phyloP scores from a whole-genome alignment of 2,329 filamentous ascomycete species.

The Beauveria brongniartii region DNA sequence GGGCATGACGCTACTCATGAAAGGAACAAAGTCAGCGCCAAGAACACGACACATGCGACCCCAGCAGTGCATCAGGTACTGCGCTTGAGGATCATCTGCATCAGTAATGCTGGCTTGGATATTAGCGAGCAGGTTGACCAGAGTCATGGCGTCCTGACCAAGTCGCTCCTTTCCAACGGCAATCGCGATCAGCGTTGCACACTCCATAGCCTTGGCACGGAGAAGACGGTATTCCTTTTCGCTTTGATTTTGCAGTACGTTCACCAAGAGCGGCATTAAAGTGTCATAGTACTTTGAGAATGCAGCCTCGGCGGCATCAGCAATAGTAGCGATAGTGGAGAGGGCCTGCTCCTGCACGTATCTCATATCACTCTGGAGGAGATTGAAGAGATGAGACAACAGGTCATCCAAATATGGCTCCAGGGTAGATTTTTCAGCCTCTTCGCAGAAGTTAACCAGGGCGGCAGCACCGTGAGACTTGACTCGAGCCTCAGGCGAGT shows the following conservation, averaged over 20 bases:
- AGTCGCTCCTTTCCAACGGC: constrained; percentile 92
- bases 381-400: constrained; percentile 73
- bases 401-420: constrained; percentile 91
- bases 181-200: constrained; percentile 88
- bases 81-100: constrained; percentile 87
- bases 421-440: constrained; percentile 84
- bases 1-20: constrained; percentile 88
- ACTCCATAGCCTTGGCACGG: constrained; percentile 97
- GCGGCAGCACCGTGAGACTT: constrained; percentile 97
- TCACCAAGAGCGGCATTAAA: constrained; percentile 90
- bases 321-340: constrained; percentile 96
- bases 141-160: constrained; percentile 73
- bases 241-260: constrained; percentile 79
- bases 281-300: constrained; percentile 95
- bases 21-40: constrained; percentile 83
- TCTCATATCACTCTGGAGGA: constrained; percentile 85
- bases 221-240: constrained; percentile 89
- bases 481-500: constrained; percentile 84
- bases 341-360: constrained; percentile 97
- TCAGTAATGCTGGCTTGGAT: constrained; percentile 86
- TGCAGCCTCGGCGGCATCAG: constrained; percentile 92
- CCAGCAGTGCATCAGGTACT: constrained; percentile 98
- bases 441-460: constrained; percentile 97
- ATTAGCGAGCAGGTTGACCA: constrained; percentile 79
- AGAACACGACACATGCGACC: constrained; percentile 96